phyloP scores from a whole-genome alignment of 164 flowering plant species.

The Nymphaea thermarum region DNA sequence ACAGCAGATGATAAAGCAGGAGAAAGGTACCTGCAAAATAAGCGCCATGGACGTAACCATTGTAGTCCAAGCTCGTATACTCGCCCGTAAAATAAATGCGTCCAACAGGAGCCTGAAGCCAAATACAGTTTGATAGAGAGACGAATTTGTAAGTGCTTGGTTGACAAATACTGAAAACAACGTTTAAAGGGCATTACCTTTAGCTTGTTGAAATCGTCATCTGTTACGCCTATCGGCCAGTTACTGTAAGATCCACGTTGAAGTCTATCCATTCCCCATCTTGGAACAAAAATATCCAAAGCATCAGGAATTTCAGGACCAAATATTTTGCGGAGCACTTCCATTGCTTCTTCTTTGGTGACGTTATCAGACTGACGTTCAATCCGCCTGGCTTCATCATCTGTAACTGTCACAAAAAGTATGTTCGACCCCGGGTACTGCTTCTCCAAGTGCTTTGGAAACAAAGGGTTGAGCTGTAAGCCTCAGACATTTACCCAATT shows the following conservation, averaged over 20 bases:
- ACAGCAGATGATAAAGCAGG: background rate
- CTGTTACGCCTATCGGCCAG: constrained; percentile 2
- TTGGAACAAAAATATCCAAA: background rate
- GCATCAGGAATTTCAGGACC: constrained; percentile 1
- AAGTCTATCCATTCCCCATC: constrained; percentile 1
- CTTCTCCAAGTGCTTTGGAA: constrained; percentile 1
- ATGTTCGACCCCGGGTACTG: constrained; percentile 1
- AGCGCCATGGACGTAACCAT: constrained; percentile 1
- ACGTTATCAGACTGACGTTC: background rate
- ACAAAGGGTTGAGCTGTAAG: background rate
- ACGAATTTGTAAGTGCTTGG: background rate
- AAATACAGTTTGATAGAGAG: background rate
- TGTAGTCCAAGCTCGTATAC: background rate
- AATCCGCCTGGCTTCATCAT: constrained; percentile 1
- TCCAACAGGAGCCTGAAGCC: constrained; percentile 1
- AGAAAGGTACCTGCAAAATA: constrained; percentile 1
- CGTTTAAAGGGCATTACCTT: background rate
- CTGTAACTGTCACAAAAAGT: background rate
- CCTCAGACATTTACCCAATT: too few species aligned
- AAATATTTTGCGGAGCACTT: background rate
- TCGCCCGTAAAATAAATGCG: background rate
- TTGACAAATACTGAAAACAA: background rate
- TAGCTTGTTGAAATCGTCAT: background rate
- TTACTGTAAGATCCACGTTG: background rate
- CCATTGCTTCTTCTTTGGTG: background rate